Evolutionary conservation across 306 rosid genomes (phyloP).

Genomic region (Spatholobus suberectus): DNA sequence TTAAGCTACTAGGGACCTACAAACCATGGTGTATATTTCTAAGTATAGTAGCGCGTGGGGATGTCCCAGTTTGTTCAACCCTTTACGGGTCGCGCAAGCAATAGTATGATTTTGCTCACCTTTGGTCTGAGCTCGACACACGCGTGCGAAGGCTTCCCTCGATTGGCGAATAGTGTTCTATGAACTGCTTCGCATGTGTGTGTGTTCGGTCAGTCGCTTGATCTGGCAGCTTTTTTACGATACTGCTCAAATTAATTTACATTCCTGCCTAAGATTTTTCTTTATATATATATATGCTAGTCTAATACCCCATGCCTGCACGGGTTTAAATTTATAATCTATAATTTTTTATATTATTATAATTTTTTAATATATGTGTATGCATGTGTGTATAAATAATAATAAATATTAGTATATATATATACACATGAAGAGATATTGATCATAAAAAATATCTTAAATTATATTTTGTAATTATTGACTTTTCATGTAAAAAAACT

Average conservation of each 20-base stretch:
- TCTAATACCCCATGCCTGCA: no score
- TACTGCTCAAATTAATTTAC: background rate
- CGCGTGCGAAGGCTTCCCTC: slow-evolving; percentile 50
- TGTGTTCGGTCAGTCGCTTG: background rate
- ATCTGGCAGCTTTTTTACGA: background rate
- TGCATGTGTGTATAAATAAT: no score
- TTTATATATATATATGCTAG: no score
- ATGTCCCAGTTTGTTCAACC: slow-evolving; percentile 34
- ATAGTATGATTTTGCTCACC: slow-evolving; percentile 35
- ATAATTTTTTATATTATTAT: no score
- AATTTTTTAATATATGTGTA: no score
- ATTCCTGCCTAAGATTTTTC: no score
- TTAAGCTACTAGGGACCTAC: background rate
- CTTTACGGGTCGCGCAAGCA: slow-evolving; percentile 35
- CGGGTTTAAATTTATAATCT: no score
- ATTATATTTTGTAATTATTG: no score
- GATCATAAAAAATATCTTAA: no score
- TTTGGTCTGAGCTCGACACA: slow-evolving; percentile 33
- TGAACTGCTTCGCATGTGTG: slow-evolving; percentile 28
- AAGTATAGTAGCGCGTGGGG: slow-evolving; percentile 43
- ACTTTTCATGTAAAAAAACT: no score
- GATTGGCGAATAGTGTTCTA: slow-evolving; percentile 37
- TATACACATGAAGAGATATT: no score
- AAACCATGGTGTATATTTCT: slow-evolving; percentile 25
- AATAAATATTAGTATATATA: no score